These are phyloP conservation scores for Pythium oligandrum DNA, from an alignment of 352 stramenopile genomes.

Conservation along the genomic window DNA sequence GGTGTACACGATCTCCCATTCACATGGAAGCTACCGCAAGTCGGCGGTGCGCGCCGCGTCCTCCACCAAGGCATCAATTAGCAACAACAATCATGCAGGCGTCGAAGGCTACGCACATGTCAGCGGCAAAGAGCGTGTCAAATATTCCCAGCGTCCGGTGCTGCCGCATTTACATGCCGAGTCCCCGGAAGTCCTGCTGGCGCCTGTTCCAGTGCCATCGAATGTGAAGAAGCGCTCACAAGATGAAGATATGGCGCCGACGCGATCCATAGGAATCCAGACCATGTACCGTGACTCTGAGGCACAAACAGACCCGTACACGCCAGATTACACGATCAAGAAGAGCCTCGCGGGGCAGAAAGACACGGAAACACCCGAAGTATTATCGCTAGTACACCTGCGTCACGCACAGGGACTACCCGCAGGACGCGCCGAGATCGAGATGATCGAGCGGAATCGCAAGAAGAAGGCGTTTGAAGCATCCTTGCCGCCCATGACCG, in stretches of 20 bases:
- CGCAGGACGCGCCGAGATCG: conserved; percentile 77
- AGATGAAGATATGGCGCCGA: conserved; percentile 34
- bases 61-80: conserved; percentile 22
- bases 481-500: conserved; percentile 90
- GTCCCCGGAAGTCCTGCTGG: conserved; percentile 82
- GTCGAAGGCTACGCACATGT: conserved; percentile 40
- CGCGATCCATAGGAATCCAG: conserved; percentile 81
- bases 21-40: conserved; percentile 55
- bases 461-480: conserved; percentile 83
- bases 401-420: conserved; percentile 69
- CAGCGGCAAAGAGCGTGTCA: conserved; percentile 71
- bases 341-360: conserved; percentile 31
- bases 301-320: conserved; percentile 92
- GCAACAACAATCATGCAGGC: conserved; percentile 10
- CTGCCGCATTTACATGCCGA: conserved; percentile 86
- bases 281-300: conserved; percentile 92
- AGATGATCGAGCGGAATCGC: conserved; percentile 88
- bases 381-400: conserved; percentile 78
- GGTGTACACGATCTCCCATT: conserved; percentile 72
- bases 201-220: conserved; percentile 34
- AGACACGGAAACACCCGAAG: conserved; percentile 59
- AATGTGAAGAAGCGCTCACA: conserved; percentile 26
- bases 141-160: conserved; percentile 88
- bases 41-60: conserved; percentile 37
- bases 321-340: conserved; percentile 86